Conservation (phyloP, 805 yeast species). For the Isabelozyma gotoi region DNA sequence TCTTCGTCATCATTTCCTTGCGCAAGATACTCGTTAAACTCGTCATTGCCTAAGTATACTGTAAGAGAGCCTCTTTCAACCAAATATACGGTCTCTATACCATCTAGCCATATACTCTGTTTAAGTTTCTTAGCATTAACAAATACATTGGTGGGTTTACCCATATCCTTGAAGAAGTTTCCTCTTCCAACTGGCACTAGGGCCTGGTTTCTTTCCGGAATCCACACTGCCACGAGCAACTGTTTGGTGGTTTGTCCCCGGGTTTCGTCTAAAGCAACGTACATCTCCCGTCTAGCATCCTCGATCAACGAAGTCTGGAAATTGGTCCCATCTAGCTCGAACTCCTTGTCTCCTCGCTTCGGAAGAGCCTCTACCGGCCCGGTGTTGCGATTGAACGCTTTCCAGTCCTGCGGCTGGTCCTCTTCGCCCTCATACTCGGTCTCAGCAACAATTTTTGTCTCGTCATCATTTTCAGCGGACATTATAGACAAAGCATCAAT, state of each 20-base stretch:
- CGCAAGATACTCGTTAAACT: slow-evolving; percentile 18
- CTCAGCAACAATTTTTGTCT: slow-evolving; percentile 6
- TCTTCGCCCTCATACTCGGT: slow-evolving; percentile 25
- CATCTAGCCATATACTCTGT: slow-evolving; percentile 47
- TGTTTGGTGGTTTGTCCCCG: slow-evolving; percentile 53
- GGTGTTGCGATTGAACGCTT: slow-evolving; percentile 8
- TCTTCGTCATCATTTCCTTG: slow-evolving; percentile 11
- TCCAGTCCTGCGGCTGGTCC: slow-evolving; percentile 35
- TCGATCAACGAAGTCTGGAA: slow-evolving; percentile 49
- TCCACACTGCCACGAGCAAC: slow-evolving; percentile 51
- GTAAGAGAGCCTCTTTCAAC: slow-evolving; percentile 70
- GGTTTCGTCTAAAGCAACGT: slow-evolving; percentile 52
- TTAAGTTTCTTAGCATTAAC: slow-evolving; percentile 8
- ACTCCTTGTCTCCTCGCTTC: slow-evolving; percentile 82
- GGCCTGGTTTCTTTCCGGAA: slow-evolving; percentile 21
- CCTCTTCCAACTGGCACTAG: slow-evolving; percentile 59
- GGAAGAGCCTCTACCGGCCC: slow-evolving; percentile 38
- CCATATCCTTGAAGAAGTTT: slow-evolving; percentile 70
- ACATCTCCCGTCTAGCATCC: slow-evolving; percentile 69
- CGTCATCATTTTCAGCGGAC: slow-evolving; percentile 1
- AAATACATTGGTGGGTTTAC: slow-evolving; percentile 44
- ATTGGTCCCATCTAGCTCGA: slow-evolving; percentile 74
- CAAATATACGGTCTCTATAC: slow-evolving; percentile 73
- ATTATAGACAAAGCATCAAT: too few relatives aligned
- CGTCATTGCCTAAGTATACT: slow-evolving; percentile 22